Percentiles rank a stretch among this genome's conserved stretches.
Evolutionary conservation across 129 eudicot genomes (phyloP).

Genomic region (Chrysanthemum makinoi): DNA sequence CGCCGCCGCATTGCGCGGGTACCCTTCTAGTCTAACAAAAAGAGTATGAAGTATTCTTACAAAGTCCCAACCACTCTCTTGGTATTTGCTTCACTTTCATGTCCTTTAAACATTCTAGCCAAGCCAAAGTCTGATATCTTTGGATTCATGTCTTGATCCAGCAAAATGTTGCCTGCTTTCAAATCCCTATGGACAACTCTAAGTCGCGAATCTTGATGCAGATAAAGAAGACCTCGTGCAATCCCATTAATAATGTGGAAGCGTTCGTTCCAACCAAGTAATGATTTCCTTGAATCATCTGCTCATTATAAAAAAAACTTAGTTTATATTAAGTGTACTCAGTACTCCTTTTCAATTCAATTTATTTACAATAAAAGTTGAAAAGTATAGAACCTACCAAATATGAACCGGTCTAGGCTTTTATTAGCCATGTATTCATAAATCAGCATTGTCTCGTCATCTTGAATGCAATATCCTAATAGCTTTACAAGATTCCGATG

Average conservation of each 20-base stretch:
- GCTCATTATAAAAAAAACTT: not conserved
- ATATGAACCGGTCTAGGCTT: conserved; percentile 54
- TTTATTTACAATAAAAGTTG: too few species aligned
- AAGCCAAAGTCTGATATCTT: conserved; percentile 59
- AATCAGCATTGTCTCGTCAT: conserved; percentile 45
- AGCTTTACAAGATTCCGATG: conserved; percentile 45
- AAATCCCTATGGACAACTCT: conserved; percentile 61
- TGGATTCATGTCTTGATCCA: conserved; percentile 43
- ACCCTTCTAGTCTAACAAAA: not conserved
- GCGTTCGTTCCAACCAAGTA: conserved; percentile 47
- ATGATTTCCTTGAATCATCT: conserved; percentile 24
- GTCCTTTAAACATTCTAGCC: conserved; percentile 47
- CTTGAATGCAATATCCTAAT: conserved; percentile 37
- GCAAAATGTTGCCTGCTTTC: conserved; percentile 47
- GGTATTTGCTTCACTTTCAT: too few species aligned
- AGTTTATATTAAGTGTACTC: not conserved
- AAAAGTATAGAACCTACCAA: conserved; percentile 32
- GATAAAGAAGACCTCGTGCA: conserved; percentile 52
- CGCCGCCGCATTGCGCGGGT: too few species aligned
- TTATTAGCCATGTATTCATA: conserved; percentile 71
- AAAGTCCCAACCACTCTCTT: conserved; percentile 53
- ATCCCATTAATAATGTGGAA: conserved; percentile 41
- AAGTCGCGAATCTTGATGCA: conserved; percentile 53
- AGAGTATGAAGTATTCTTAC: conserved; percentile 22
- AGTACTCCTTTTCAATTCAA: too few species aligned